Base-by-base conservation (phyloP, 371 early-diverging fungal species). In the Mucor lusitanicus region DNA sequence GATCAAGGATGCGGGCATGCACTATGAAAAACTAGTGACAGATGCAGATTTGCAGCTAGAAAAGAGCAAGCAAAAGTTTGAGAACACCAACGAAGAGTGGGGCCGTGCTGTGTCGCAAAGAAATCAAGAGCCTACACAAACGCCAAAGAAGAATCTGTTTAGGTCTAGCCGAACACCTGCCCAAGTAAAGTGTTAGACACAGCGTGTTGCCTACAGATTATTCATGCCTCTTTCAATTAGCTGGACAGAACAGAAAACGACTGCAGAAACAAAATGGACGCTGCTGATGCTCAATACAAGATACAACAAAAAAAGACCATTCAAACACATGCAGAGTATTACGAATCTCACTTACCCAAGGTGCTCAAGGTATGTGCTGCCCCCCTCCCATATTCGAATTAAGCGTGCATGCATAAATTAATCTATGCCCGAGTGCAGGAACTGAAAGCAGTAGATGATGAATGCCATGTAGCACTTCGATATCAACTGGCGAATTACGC, bases 21-120 rank as follows among this genome's bases (percentile, higher is more conserved):
- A 85, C 57, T 87, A 91, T 67, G 89, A 88, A 68, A 91, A 90
- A 63, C 69, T 79, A 35, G 82, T 93, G 2, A 79, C 79, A 32
- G 94, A 94, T 13, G 83, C 90, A 6, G 94, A 95, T 64, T 65
- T 72, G 37, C 75, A 80, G 32, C 74, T 95, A 63, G 94, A 93
- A 72, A 94, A 94, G 83, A 87, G 87, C 58, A 89, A 90, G 58
- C 84, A 78, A 68, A 89, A 89, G 65, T 94, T 91, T 76, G 93
- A 93, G 58, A 44, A 78, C 8, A 71, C 83, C 12, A 92, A 90
- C 25, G 93, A 92, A 66, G 94, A 92, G 46, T 93, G 93, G 94
- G 92, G 93, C 64, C 82, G 88, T 13, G 80, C 91, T 6, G 83
- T 93, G 28, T 71, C 89, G 32, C 87, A 90, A 79, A 86, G 88